Evolutionary conservation across 805 yeast genomes (phyloP), one percentile per base, ranked within the genome.

Genomic region (Lipomyces orientalis): DNA sequence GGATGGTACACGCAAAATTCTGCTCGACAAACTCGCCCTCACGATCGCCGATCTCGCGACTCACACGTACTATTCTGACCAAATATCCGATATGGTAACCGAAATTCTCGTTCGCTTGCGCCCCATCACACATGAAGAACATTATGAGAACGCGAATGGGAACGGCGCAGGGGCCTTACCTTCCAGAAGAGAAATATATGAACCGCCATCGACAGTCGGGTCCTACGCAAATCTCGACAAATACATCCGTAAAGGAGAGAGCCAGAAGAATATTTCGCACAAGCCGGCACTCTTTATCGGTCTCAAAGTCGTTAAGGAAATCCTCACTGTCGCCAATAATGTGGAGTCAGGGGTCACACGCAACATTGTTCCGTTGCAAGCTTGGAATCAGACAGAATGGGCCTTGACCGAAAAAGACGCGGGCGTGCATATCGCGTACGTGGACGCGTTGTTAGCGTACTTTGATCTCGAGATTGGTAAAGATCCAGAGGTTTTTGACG

Each of bases 41-140:
- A 86, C 93, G 33, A 85, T 93, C 64, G 86, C 88, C 66, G 88
- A 89, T 66, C 81, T 94, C 62, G 87, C 93, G 1, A 84, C 86
- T 1, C 97, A 93, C 76, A 85, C 88, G 12, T 93, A 93, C 74
- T 94, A 94, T 76, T 88, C 88, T 67, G 96, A 92, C 72, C 99
- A 95, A 77, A 86, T 90, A 4, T 84, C 88, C 16, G 98, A 93
- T 76, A 88, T 94, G 81, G 81, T 93, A 22, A 85, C 86, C 35
- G 97, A 90, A 66, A 80, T 93, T 14, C 69, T 81, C 34, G 56
- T 66, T n/a, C 66, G 74, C 52, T 73, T 79, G 62, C 66, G 74
- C 2, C 70, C 69, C 5, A 43, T 43, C 22, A 6, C 54, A 14
- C n/a, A 37, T 19, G 35, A n/a, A 16, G 54, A 22, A 14, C 55